phyloP scores from a whole-genome alignment of 192 early-diverging fungal genomes.

The Backusella australiensis region DNA sequence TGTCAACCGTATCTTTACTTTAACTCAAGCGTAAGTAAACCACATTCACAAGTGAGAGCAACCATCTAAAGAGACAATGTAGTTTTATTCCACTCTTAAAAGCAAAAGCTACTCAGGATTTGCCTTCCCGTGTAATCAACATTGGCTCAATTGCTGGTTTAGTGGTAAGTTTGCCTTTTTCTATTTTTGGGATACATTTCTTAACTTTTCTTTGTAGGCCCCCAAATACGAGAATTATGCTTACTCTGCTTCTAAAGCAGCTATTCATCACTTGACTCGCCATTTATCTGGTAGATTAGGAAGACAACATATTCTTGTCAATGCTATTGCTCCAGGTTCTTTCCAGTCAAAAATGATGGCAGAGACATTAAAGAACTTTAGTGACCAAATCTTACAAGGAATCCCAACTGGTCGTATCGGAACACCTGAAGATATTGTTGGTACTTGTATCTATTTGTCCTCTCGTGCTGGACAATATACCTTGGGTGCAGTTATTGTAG shows the following conservation, averaged over 20 bases:
- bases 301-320: slow-evolving; percentile 56
- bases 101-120: slow-evolving; percentile 43
- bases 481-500: slow-evolving; percentile 25
- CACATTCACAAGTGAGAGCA: neutral
- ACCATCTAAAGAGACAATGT: neutral
- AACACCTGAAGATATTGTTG: slow-evolving; percentile 81
- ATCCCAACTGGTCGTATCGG: slow-evolving; percentile 80
- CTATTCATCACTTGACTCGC: slow-evolving; percentile 67
- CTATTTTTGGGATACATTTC: neutral
- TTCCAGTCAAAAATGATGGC: slow-evolving; percentile 80
- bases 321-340: slow-evolving; percentile 68
- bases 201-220: slow-evolving; percentile 1
- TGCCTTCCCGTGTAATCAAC: slow-evolving; percentile 81
- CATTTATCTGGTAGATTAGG: slow-evolving; percentile 65
- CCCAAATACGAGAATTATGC: slow-evolving; percentile 56
- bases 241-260: slow-evolving; percentile 80
- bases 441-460: slow-evolving; percentile 75
- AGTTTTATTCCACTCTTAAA: slow-evolving; percentile 65
- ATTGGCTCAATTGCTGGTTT: slow-evolving; percentile 69
- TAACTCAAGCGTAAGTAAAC: slow-evolving; percentile 60
- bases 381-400: slow-evolving; percentile 48
- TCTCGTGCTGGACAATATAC: slow-evolving; percentile 73
- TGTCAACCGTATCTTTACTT: slow-evolving; percentile 75
- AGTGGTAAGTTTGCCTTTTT: neutral
- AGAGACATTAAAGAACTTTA: slow-evolving; percentile 49